Evolutionary conservation across 2,329 filamentous ascomycete genomes (phyloP).

Genomic region (Dryadomyces sulphureus): DNA sequence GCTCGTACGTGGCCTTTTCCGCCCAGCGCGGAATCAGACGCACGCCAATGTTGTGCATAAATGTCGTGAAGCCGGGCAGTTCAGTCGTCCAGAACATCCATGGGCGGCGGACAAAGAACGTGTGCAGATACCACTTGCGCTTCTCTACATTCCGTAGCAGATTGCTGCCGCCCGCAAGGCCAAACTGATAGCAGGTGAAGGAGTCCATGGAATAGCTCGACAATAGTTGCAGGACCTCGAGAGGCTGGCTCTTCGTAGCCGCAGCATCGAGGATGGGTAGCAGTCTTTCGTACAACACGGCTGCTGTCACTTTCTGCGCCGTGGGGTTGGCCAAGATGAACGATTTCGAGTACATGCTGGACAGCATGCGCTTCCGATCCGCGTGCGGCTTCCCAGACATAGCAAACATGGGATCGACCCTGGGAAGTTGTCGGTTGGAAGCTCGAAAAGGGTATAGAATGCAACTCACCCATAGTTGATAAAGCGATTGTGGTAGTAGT

Average conservation of each 20-base stretch:
- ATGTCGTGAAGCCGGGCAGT: background rate
- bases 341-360: background rate
- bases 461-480: slow-evolving; percentile 1
- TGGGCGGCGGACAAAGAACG: background rate
- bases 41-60: background rate
- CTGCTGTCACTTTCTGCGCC: background rate
- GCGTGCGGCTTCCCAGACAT: slow-evolving; percentile 1
- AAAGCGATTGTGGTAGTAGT: slow-evolving; percentile 3
- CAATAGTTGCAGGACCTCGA: slow-evolving; percentile 1
- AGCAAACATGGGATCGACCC: slow-evolving; percentile 2
- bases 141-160: background rate
- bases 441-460: background rate
- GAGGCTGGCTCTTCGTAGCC: background rate
- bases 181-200: slow-evolving; percentile 2
- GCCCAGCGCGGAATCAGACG: slow-evolving; percentile 1
- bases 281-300: background rate
- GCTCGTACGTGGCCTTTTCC: background rate
- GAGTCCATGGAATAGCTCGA: slow-evolving; percentile 1
- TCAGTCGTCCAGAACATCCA: slow-evolving; percentile 1
- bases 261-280: background rate
- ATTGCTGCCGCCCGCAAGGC: background rate
- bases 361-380: slow-evolving; percentile 2
- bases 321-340: background rate
- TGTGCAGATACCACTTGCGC: background rate
- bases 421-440: background rate